phyloP scores from a whole-genome alignment of 2,329 filamentous ascomycete genomes.

The Sordariomycetes sp. region DNA sequence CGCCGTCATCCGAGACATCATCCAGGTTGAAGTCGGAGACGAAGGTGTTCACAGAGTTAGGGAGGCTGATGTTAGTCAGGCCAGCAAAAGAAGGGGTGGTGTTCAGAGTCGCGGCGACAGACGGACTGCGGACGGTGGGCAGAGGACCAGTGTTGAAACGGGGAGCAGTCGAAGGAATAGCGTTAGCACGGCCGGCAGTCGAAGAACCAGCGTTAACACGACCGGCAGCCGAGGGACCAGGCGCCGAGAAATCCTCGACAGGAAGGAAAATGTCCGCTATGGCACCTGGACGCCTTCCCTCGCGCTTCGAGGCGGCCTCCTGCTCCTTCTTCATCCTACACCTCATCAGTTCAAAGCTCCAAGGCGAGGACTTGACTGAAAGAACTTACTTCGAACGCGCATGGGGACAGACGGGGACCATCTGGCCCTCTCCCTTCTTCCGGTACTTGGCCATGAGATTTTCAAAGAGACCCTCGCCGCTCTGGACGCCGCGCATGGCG shows the following conservation, averaged over 20 bases:
- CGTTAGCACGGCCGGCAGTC: too few relatives aligned
- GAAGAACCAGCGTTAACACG: not conserved
- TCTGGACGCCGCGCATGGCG: constrained; percentile 18
- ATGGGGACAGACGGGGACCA: not conserved
- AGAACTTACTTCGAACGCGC: not conserved
- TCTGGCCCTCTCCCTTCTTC: not conserved
- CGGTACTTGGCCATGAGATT: not conserved
- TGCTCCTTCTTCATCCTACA: not conserved
- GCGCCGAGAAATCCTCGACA: too few relatives aligned
- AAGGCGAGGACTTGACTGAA: not conserved
- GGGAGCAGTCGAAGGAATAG: too few relatives aligned
- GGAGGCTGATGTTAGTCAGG: not conserved
- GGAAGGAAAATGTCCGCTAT: too few relatives aligned
- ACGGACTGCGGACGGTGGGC: too few relatives aligned
- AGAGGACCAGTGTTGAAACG: too few relatives aligned
- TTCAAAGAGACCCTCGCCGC: not conserved
- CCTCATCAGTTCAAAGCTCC: not conserved
- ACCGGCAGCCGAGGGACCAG: not conserved
- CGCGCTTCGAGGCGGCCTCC: not conserved
- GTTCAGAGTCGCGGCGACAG: not conserved
- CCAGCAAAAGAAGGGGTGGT: not conserved
- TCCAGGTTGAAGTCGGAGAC: constrained; percentile 5
- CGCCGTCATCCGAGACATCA: constrained; percentile 26
- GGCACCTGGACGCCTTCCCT: not conserved
- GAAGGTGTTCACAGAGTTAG: not conserved